Evolutionary conservation across 352 stramenopile genomes (phyloP), one percentile per base, ranked within the genome.

Genomic region (Thalassiosira livingstoniorum): DNA sequence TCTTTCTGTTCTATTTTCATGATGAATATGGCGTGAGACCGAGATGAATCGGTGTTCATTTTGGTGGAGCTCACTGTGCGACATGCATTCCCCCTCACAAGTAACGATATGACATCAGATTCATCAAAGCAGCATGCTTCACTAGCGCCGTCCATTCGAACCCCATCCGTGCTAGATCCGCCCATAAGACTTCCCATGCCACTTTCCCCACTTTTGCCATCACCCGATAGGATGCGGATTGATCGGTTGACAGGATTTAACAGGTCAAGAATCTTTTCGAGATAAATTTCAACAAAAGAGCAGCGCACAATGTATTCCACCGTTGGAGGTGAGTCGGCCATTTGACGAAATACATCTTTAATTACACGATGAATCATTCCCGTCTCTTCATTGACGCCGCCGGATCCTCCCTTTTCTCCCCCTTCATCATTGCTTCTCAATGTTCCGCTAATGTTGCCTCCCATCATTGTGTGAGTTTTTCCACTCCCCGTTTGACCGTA

Each of bases 31-130:
- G 95, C 97, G 86, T 98, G 96, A 29, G 95, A 98, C 15, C 96
- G 93, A 61, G 97, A 98, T 37, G 96, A 98, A 69, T 97, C 95
- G 54, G 97, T 97, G 90, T 98, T 98, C 60, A 98, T 92, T 80
- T 97, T 94, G 71, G 97, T 96, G 71, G 97, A 94, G 13, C 96
- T 96, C n/a, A 98, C 94, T 25, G 95, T 98, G 37, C 97, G 75
- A 71, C 65, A 83, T 2, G 80, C 85, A 69, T 89, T 87, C 21
- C 86, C 86, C 13, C 89, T 47, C 11, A 84, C 62, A 15, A 93
- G 32, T 10, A 92, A 31, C 1, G 68, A 76, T 31, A 83, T 72
- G 0, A 88, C 69, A 67, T 93, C 89, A 21, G 77, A 78, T 68
- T 80, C 73, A 63, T 87, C 66, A 4, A 91, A 65, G 58, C 89